These are phyloP conservation scores for Phoenix roebelenii DNA, from an alignment of 176 grass and related monocot species.

Conservation along the genomic window DNA sequence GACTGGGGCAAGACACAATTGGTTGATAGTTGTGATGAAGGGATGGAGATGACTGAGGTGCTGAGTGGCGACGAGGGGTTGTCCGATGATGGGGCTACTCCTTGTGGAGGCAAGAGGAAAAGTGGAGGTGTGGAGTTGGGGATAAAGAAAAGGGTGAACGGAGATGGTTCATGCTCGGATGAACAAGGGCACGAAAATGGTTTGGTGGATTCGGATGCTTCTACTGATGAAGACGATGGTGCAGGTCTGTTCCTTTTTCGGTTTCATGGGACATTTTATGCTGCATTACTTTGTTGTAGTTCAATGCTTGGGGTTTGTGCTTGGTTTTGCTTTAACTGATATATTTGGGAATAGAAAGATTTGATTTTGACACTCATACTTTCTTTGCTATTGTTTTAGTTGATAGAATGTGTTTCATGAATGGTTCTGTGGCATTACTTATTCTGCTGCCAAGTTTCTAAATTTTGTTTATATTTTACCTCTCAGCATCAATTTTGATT, in stretches of 20 bases:
- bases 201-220: constrained; percentile 12
- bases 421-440: too few species aligned
- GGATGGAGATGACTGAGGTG: constrained; percentile 14
- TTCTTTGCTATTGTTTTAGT: too few species aligned
- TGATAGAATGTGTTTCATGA: too few species aligned
- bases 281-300: neutral
- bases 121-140: neutral
- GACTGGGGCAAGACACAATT: constrained; percentile 30
- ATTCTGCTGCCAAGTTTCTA: too few species aligned
- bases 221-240: constrained; percentile 4
- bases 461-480: too few species aligned
- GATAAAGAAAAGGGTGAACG: too few species aligned
- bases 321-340: neutral
- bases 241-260: constrained; percentile 7
- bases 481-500: too few species aligned
- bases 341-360: too few species aligned
- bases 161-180: neutral
- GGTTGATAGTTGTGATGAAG: constrained; percentile 29
- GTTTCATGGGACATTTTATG: neutral
- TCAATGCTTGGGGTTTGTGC: neutral
- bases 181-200: too few species aligned
- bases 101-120: neutral
- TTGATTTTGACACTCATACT: too few species aligned
- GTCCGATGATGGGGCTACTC: neutral
- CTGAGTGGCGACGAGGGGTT: constrained; percentile 5